A percentile compares a stretch with the other conserved stretches of the same genome.
phyloP scores from a whole-genome alignment of 306 rosid genomes.

The Rubus parviflorus region DNA sequence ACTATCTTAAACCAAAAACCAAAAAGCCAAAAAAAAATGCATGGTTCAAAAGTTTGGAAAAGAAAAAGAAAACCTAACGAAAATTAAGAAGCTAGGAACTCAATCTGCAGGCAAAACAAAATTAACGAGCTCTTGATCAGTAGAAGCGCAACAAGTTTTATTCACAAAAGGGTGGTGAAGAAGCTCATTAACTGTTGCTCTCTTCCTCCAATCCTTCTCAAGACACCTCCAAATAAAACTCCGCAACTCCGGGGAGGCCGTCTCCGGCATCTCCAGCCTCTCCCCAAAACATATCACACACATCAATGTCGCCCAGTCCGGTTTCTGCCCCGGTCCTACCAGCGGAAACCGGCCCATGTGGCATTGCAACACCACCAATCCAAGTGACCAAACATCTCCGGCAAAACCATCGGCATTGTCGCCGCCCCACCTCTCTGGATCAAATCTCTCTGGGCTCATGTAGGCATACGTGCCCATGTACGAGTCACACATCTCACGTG shows the following conservation, averaged over 20 bases:
- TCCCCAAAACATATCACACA: constrained; percentile 63
- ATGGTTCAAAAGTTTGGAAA: background rate
- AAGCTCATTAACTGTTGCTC: constrained; percentile 60
- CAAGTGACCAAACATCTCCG: constrained; percentile 69
- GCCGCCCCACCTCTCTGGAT: constrained; percentile 56
- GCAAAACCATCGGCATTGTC: constrained; percentile 46
- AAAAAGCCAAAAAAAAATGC: background rate
- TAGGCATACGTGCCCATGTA: constrained; percentile 58
- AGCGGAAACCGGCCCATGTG: constrained; percentile 54
- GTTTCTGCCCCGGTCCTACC: constrained; percentile 41
- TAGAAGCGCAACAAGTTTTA: constrained; percentile 7
- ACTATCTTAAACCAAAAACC: no score
- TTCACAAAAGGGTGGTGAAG: constrained; percentile 54
- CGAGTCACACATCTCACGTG: constrained; percentile 10
- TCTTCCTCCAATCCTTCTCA: constrained; percentile 73
- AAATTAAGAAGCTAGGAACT: background rate
- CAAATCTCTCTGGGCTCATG: constrained; percentile 76
- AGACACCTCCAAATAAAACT: constrained; percentile 56
- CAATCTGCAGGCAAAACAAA: constrained; percentile 18
- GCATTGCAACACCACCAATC: constrained; percentile 60
- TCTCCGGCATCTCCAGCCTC: constrained; percentile 50
- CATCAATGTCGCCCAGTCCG: constrained; percentile 60
- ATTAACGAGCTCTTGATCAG: constrained; percentile 17
- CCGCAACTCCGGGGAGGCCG: constrained; percentile 40
- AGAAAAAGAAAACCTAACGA: background rate